Base-by-base conservation (phyloP, 805 yeast species). In the Yarrowia divulgata region DNA sequence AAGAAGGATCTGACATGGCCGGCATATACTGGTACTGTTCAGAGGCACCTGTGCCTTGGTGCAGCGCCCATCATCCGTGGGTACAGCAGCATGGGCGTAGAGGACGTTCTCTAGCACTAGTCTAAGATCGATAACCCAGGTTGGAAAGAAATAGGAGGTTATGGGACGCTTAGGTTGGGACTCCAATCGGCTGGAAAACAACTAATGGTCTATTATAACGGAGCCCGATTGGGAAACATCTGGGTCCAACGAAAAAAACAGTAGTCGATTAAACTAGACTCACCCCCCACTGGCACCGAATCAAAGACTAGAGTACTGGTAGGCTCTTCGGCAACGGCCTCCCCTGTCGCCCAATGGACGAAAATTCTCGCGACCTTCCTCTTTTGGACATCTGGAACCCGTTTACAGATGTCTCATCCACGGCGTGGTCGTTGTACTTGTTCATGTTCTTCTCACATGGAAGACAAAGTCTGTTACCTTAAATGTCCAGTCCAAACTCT, bases 401-500 rank as follows among this genome's bases (percentile, higher is more conserved):
- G n/a, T 42, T 57, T 57, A 29, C 63, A 57, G 63, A 57, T 57
- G 48, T 42, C 46, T 57, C 42, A 29, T n/a, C 18, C 18, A 16
- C 34, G 23, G 58, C 29, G n/a, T n/a, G 9, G 34, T 35, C 35
- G 52, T 48, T 18, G 58, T 52, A 10, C 40, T 35, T 50, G 57
- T 34, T n/a, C 57, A 52, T 37, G 58, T 43, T 52, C 58, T 52
- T 52, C 58, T 37, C 43, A 52, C 58, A 52, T 52, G 58, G 58
- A 52, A 34, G 34, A n/a, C 29, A 37, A 50, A 52, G 34, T 12
- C n/a, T 52, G 43, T 13, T 32, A 35, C 37, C 18, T 34, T 52
- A 35, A 9, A 12, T 18, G n/a, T 2, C 29, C 35, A 8, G 19
- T 29, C 19, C 37, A 49, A 49, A 49, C 54, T n/a, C 37, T 49